Evolutionary conservation across 805 yeast genomes (phyloP).

Genomic region (Metschnikowia gelsemii): DNA sequence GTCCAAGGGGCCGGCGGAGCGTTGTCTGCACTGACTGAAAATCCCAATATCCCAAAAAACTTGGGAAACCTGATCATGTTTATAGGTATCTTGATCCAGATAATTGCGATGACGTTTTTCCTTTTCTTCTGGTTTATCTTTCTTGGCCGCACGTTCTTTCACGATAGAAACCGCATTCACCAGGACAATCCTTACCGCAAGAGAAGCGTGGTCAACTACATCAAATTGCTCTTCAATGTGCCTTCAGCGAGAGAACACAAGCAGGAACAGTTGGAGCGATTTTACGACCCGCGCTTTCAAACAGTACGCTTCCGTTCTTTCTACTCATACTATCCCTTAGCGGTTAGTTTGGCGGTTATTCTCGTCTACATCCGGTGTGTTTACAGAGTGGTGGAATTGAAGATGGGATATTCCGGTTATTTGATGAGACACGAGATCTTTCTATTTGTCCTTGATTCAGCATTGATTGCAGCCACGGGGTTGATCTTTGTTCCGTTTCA

Average conservation of each 20-base stretch:
- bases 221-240: constrained; percentile 30
- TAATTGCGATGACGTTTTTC: constrained; percentile 39
- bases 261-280: constrained; percentile 26
- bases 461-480: constrained; percentile 38
- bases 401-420: constrained; percentile 39
- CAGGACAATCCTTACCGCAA: constrained; percentile 14
- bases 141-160: constrained; percentile 33
- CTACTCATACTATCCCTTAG: constrained; percentile 35
- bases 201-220: constrained; percentile 22
- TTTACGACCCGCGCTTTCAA: constrained; percentile 30
- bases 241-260: constrained; percentile 26
- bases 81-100: constrained; percentile 40
- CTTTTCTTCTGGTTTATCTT: constrained; percentile 38
- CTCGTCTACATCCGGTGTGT: constrained; percentile 36
- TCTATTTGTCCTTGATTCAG: constrained; percentile 39
- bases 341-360: constrained; percentile 33
- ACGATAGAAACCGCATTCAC: constrained; percentile 17
- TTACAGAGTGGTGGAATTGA: constrained; percentile 44
- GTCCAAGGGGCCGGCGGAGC: constrained; percentile 45
- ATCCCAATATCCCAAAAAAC: constrained; percentile 20
- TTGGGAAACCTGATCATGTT: constrained; percentile 40
- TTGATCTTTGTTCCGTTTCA: constrained; percentile 39
- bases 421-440: constrained; percentile 37
- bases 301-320: constrained; percentile 26
- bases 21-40: constrained; percentile 30